These are phyloP conservation scores for Colletotrichum sp. DNA, from an alignment of 2,329 filamentous ascomycete genomes.

Conservation along the genomic window DNA sequence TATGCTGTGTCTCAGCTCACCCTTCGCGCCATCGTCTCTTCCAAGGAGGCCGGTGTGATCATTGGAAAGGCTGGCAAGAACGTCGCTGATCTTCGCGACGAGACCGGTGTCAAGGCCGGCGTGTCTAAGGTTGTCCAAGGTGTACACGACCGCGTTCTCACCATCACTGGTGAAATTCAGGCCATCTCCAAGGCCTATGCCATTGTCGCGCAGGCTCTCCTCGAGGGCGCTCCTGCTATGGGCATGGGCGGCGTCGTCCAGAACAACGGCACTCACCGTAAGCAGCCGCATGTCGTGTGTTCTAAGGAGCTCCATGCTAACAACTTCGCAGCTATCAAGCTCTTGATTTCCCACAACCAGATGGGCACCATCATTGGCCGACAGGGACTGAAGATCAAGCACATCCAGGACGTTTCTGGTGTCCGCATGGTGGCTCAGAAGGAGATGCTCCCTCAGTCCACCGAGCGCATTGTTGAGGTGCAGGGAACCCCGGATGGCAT, in stretches of 20 bases:
- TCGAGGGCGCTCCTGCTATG: slow-evolving; percentile 93
- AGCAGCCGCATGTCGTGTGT: slow-evolving; percentile 36
- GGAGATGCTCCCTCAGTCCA: slow-evolving; percentile 99
- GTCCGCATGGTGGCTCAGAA: slow-evolving; percentile 99
- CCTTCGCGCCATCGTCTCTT: slow-evolving; percentile 95
- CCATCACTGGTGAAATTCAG: slow-evolving; percentile 89
- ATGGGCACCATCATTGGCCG: slow-evolving; percentile 99
- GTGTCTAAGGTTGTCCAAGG: slow-evolving; percentile 99
- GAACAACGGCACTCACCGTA: slow-evolving; percentile 94
- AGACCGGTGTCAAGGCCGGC: slow-evolving; percentile 96
- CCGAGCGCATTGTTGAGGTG: slow-evolving; percentile 96
- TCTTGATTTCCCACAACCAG: slow-evolving; percentile 99
- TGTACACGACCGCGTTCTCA: slow-evolving; percentile 95
- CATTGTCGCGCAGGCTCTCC: slow-evolving; percentile 86
- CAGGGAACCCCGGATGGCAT: slow-evolving; percentile 95
- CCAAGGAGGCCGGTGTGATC: slow-evolving; percentile 98
- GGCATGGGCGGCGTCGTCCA: slow-evolving; percentile 93
- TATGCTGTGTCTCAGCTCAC: slow-evolving; percentile 93
- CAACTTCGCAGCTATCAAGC: slow-evolving; percentile 77
- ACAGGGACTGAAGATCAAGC: slow-evolving; percentile 98
- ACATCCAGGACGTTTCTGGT: slow-evolving; percentile 95
- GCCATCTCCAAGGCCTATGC: slow-evolving; percentile 92
- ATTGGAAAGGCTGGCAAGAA: slow-evolving; percentile 99
- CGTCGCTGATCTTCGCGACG: slow-evolving; percentile 93
- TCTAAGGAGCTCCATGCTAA: slow-evolving; percentile 23